Evolutionary conservation across 768 basidiomycete genomes (phyloP).

Genomic region (Tulasnella sp.): DNA sequence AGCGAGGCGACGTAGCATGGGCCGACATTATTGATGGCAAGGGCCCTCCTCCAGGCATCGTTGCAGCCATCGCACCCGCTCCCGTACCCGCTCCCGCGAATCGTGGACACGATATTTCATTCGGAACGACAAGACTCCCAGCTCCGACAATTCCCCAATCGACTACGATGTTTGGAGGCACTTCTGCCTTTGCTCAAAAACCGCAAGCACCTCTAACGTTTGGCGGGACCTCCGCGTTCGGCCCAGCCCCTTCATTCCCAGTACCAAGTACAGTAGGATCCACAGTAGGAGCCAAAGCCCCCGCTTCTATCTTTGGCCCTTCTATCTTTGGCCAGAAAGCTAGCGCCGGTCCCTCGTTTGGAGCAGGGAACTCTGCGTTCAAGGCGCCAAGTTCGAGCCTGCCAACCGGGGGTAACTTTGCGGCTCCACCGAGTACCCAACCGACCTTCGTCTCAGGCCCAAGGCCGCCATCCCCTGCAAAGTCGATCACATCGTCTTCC

Average conservation of each 20-base stretch:
- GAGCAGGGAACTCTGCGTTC: not conserved
- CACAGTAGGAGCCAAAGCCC: not conserved
- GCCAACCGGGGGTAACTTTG: not conserved
- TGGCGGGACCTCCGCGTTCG: not conserved
- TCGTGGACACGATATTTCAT: not conserved
- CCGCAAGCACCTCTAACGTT: not conserved
- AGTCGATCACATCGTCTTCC: not conserved
- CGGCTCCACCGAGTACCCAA: not conserved
- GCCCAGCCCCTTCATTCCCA: not conserved
- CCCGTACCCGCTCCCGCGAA: not conserved
- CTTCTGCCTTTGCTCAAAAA: not conserved
- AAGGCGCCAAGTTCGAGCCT: not conserved
- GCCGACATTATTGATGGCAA: slow-evolving; percentile 26
- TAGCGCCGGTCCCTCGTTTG: not conserved
- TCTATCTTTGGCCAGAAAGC: not conserved
- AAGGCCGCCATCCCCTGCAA: not conserved
- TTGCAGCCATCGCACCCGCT: not conserved
- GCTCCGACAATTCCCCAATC: not conserved
- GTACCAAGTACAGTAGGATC: not conserved
- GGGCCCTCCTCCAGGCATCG: not conserved
- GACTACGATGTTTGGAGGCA: not conserved
- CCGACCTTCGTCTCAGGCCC: not conserved
- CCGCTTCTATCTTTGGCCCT: not conserved
- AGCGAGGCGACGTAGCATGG: slow-evolving; percentile 14
- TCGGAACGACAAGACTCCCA: not conserved